Evolutionary conservation across 495 filamentous ascomycete species (phyloP).

Genomic region (Penicillium canescens): DNA sequence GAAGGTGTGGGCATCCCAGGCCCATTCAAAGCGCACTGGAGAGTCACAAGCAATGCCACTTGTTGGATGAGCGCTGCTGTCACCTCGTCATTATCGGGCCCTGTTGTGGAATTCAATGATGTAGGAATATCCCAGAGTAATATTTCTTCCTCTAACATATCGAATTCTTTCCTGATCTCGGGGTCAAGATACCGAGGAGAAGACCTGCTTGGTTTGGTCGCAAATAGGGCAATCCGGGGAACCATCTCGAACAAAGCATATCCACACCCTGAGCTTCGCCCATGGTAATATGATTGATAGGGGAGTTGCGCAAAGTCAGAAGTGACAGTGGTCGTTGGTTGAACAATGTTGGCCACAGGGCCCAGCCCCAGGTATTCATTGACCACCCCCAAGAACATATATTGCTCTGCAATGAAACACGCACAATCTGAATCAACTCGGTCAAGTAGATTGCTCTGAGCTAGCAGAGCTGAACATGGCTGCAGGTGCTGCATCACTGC

Average conservation of each 20-base stretch:
- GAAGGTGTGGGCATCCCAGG: neutral
- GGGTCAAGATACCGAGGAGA: neutral
- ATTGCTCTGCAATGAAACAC: conserved; percentile 1
- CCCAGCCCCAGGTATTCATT: neutral
- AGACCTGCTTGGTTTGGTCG: neutral
- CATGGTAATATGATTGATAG: neutral
- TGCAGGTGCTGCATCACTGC: neutral
- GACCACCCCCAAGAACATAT: neutral
- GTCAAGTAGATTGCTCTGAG: neutral
- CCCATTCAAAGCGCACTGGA: neutral
- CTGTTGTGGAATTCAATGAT: neutral
- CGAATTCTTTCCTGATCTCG: neutral
- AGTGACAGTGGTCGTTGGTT: neutral
- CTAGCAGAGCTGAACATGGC: neutral
- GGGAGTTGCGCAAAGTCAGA: neutral
- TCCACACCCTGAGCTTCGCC: neutral
- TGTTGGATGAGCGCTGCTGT: neutral
- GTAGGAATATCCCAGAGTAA: neutral
- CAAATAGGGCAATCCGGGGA: neutral
- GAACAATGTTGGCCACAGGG: no score
- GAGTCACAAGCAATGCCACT: neutral
- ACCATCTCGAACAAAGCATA: neutral
- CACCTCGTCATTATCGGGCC: neutral
- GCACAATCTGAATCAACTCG: neutral
- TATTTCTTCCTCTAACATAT: neutral